A percentile compares a stretch with the other conserved stretches of the same genome.
phyloP scores from a whole-genome alignment of 1,139 yeast species.

The Zhuliangozyma blackwelliae region DNA sequence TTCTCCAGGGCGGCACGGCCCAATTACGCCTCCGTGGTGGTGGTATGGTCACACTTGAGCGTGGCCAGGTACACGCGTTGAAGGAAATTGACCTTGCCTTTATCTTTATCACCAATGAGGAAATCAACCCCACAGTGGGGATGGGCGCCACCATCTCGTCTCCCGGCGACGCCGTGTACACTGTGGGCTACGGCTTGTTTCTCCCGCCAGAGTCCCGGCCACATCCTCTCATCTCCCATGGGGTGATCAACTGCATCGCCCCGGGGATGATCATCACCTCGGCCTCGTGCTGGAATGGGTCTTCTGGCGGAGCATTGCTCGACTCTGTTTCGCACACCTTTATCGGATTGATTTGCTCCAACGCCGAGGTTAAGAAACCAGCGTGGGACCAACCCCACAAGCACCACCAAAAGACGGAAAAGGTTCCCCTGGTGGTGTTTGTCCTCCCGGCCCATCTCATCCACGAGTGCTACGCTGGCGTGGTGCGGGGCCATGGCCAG shows the following conservation, averaged over 20 bases:
- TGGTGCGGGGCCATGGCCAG: conserved; percentile 1
- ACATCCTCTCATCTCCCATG: no score
- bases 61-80: no score
- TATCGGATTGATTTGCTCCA: conserved; percentile 60
- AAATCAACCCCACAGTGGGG: no score
- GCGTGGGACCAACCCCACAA: conserved; percentile 1
- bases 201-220: conserved; percentile 10
- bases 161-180: conserved; percentile 35
- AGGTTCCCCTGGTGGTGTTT: conserved; percentile 24
- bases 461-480: conserved; percentile 13
- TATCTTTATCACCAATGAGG: no score
- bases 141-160: no score
- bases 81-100: no score
- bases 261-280: conserved; percentile 42
- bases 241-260: no score
- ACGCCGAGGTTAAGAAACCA: conserved; percentile 41
- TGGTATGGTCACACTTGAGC: no score
- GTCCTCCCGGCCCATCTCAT: conserved; percentile 28
- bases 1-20: background rate
- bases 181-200: conserved; percentile 60
- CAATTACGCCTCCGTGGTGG: no score
- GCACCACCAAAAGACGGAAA: conserved; percentile 18
- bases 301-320: conserved; percentile 68
- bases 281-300: conserved; percentile 73
- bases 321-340: conserved; percentile 24